Evolutionary conservation across 768 basidiomycete species (phyloP).

Genomic region (Agrocybe chaxingu): DNA sequence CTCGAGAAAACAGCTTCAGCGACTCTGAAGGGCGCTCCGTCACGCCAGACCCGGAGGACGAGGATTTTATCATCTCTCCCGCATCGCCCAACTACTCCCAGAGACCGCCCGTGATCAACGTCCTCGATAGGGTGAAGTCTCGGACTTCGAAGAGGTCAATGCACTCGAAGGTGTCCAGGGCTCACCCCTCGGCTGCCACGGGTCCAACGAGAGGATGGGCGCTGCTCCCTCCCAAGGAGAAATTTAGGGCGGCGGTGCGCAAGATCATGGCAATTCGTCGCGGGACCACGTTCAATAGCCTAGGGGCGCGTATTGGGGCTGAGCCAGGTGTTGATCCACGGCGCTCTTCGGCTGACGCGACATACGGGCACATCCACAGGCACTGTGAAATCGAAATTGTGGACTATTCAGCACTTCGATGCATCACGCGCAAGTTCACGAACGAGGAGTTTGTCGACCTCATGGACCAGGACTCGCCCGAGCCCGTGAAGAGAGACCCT

Average conservation of each 20-base stretch:
- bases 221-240: constrained; percentile 39
- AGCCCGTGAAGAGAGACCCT: constrained; percentile 43
- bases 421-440: constrained; percentile 51
- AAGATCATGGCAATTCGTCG: constrained; percentile 65
- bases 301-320: constrained; percentile 47
- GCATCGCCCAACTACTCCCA: constrained; percentile 8
- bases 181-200: constrained; percentile 7
- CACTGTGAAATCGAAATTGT: constrained; percentile 64
- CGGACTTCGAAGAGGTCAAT: constrained; percentile 15
- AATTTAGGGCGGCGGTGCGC: constrained; percentile 52
- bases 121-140: constrained; percentile 9
- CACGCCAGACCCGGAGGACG: constrained; percentile 61
- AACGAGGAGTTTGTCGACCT: constrained; percentile 61
- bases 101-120: not conserved
- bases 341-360: constrained; percentile 49
- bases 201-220: constrained; percentile 11
- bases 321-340: constrained; percentile 74
- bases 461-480: constrained; percentile 34
- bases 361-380: constrained; percentile 55
- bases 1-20: constrained; percentile 64
- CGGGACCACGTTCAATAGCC: constrained; percentile 35
- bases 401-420: constrained; percentile 61
- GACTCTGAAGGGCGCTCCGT: constrained; percentile 66
- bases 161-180: constrained; percentile 15
- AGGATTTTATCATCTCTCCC: constrained; percentile 13